phyloP scores from a whole-genome alignment of 1,284 basidiomycete genomes.

The Cryptococcus sp. region DNA sequence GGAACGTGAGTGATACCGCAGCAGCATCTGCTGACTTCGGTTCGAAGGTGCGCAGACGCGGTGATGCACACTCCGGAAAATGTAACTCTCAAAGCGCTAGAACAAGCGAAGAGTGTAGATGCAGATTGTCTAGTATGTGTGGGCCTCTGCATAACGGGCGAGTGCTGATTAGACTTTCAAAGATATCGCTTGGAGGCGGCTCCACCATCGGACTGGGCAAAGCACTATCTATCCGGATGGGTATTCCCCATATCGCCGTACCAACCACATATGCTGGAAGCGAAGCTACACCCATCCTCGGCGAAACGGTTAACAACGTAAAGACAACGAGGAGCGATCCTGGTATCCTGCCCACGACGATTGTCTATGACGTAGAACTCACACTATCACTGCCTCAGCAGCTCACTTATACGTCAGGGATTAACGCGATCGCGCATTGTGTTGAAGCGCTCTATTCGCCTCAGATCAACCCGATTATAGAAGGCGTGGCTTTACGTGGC shows the following conservation, averaged over 20 bases:
- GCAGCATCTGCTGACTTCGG: neutral
- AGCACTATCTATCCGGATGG: neutral
- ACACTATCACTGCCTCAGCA: neutral
- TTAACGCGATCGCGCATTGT: neutral
- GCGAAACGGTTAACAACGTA: neutral
- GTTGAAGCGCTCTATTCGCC: constrained; percentile 1
- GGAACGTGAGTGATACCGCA: neutral
- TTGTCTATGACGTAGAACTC: neutral
- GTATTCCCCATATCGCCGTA: neutral
- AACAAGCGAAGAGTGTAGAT: neutral
- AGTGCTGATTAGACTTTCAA: neutral
- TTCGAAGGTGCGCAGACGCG: neutral
- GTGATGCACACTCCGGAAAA: constrained; percentile 1
- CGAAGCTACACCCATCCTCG: neutral
- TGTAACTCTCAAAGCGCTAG: neutral
- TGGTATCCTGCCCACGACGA: constrained; percentile 1
- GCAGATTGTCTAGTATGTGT: neutral
- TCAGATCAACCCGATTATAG: neutral
- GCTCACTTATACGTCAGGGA: neutral
- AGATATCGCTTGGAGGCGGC: neutral
- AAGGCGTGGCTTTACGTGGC: neutral
- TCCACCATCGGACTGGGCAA: neutral
- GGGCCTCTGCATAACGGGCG: neutral
- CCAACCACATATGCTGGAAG: neutral
- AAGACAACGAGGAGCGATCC: neutral